Conservation (phyloP, 495 filamentous ascomycete species). For the Lasiosphaeria miniovina region DNA sequence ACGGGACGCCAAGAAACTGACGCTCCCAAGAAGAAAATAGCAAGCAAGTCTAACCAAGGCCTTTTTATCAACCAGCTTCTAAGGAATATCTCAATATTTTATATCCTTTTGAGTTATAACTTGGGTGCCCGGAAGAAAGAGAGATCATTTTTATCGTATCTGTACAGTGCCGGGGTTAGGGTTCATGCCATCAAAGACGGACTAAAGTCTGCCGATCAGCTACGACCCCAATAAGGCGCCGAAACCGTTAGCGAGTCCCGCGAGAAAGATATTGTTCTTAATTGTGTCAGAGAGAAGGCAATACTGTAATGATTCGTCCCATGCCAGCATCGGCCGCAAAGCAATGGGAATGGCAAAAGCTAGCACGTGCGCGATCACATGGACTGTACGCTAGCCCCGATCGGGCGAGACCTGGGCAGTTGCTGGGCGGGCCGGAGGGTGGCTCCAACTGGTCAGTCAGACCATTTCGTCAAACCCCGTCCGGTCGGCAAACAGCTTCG, state of each 20-base stretch:
- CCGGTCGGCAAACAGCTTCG: constrained; percentile 11
- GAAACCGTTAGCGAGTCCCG: too few relatives aligned
- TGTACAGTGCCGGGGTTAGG: not conserved
- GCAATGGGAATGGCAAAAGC: not conserved
- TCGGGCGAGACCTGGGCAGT: constrained; percentile 19
- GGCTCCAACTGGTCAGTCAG: constrained; percentile 23
- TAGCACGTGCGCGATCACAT: constrained; percentile 28
- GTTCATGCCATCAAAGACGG: not conserved
- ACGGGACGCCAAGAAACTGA: too few relatives aligned
- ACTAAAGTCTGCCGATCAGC: not conserved
- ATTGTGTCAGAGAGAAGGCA: not conserved
- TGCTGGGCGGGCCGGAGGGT: constrained; percentile 11
- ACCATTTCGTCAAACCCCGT: constrained; percentile 24
- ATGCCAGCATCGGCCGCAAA: not conserved
- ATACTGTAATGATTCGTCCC: not conserved
- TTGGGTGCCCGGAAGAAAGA: not conserved
- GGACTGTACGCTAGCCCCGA: constrained; percentile 13
- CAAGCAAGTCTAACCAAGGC: not conserved
- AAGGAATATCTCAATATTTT: not conserved
- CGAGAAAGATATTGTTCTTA: not conserved
- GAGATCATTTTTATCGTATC: too few relatives aligned
- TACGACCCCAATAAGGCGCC: too few relatives aligned
- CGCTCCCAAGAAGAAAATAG: too few relatives aligned
- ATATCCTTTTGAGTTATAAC: not conserved
- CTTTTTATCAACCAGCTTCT: too few relatives aligned